These are phyloP conservation scores for Mangifera indica DNA, from an alignment of 345 rosid genomes.

Conservation along the genomic window DNA sequence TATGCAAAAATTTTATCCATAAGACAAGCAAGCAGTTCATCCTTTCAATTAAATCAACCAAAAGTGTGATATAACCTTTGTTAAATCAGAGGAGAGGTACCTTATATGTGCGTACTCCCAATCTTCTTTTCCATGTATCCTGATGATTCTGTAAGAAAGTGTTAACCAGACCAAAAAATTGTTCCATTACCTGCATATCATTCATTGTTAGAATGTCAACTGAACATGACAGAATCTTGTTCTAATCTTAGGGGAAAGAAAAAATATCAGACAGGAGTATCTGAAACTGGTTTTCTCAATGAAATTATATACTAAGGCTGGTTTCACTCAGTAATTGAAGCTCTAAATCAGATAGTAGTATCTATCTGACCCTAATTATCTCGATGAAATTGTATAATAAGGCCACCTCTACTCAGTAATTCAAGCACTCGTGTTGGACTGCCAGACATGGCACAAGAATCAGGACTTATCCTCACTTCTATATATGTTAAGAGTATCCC, in stretches of 20 bases:
- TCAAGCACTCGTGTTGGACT: neutral
- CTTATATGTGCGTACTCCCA: slow-evolving; percentile 90
- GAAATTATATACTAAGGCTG: neutral
- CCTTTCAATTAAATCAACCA: neutral
- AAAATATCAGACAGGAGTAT: neutral
- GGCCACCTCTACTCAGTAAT: neutral
- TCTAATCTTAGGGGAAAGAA: neutral
- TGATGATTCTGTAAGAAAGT: slow-evolving; percentile 79
- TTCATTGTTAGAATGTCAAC: neutral
- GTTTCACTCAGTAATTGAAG: neutral
- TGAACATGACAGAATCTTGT: neutral
- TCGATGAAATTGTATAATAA: neutral
- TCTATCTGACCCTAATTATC: neutral
- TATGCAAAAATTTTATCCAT: slow-evolving; percentile 3
- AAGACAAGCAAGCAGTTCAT: neutral
- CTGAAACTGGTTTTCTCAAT: neutral
- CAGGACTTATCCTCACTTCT: neutral
- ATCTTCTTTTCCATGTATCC: slow-evolving; percentile 88
- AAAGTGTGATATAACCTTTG: neutral
- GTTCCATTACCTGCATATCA: slow-evolving; percentile 92
- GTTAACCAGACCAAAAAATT: slow-evolving; percentile 89
- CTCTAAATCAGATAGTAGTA: neutral
- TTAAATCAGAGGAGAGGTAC: slow-evolving; percentile 33
- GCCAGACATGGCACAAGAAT: neutral
- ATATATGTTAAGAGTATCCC: neutral